phyloP scores from a whole-genome alignment of 495 filamentous ascomycete species.

The Hypoxylon rickii region DNA sequence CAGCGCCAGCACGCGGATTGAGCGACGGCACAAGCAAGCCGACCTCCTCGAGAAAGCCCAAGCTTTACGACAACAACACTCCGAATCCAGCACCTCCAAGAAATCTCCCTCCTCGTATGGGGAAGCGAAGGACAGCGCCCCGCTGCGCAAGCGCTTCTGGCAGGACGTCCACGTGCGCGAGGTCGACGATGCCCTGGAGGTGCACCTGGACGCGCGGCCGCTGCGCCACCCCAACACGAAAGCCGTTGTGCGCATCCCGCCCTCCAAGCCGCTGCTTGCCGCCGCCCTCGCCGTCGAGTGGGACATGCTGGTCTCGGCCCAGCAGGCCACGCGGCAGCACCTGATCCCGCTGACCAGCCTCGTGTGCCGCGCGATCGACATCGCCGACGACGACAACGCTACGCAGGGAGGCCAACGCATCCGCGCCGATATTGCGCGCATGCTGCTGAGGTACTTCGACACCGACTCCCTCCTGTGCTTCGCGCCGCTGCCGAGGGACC shows the following conservation, averaged over 20 bases:
- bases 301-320: slow-evolving; percentile 78
- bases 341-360: slow-evolving; percentile 90
- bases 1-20: slow-evolving; percentile 54
- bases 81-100: no score
- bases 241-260: slow-evolving; percentile 69
- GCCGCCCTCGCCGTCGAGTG: slow-evolving; percentile 87
- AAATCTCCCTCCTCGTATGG: slow-evolving; percentile 30
- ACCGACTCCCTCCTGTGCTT: slow-evolving; percentile 96
- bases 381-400: slow-evolving; percentile 61
- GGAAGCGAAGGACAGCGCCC: slow-evolving; percentile 4
- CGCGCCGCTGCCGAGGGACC: slow-evolving; percentile 60
- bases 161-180: slow-evolving; percentile 72
- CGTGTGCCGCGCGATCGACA: slow-evolving; percentile 77
- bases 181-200: slow-evolving; percentile 65
- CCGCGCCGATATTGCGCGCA: slow-evolving; percentile 64
- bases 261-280: slow-evolving; percentile 80
- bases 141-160: slow-evolving; percentile 71
- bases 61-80: slow-evolving; percentile 44
- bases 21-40: slow-evolving; percentile 59
- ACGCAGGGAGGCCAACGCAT: slow-evolving; percentile 39
- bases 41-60: slow-evolving; percentile 56
- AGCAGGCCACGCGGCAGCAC: slow-evolving; percentile 78
- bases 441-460: slow-evolving; percentile 81
- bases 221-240: slow-evolving; percentile 74
- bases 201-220: slow-evolving; percentile 79